Conservation (phyloP, 2,329 filamentous ascomycete genomes). For the Botrytis squamosa region DNA sequence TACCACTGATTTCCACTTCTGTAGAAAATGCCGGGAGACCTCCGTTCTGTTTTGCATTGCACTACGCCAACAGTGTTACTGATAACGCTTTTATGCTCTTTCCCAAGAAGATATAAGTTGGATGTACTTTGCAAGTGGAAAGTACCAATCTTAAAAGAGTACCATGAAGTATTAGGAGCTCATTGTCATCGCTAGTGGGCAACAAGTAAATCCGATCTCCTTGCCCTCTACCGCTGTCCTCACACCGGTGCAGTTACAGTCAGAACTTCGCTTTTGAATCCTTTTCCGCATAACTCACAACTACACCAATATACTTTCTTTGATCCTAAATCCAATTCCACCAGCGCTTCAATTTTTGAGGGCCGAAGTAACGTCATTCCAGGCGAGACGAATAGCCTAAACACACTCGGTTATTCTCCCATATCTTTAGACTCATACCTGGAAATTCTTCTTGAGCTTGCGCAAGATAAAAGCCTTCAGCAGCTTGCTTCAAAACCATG, state of each 20-base stretch:
- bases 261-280: slow-evolving; percentile 63
- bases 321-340: slow-evolving; percentile 44
- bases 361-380: slow-evolving; percentile 25
- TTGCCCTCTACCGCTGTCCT: slow-evolving; percentile 57
- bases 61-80: background rate
- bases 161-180: background rate
- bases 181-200: slow-evolving; percentile 53
- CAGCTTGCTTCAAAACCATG: slow-evolving; percentile 52
- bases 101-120: background rate
- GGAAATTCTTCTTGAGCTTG: slow-evolving; percentile 51
- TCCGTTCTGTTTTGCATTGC: background rate
- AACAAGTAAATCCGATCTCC: slow-evolving; percentile 61
- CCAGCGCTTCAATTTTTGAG: slow-evolving; percentile 25
- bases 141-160: background rate
- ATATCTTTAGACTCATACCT: slow-evolving; percentile 60
- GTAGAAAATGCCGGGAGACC: background rate
- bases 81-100: background rate
- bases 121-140: background rate
- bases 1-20: background rate
- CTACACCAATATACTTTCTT: slow-evolving; percentile 72
- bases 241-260: slow-evolving; percentile 73
- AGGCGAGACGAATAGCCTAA: slow-evolving; percentile 52
- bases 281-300: slow-evolving; percentile 63
- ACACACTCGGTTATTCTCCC: slow-evolving; percentile 74
- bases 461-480: slow-evolving; percentile 29